Percentiles rank a stretch among this genome's conserved stretches.
These are phyloP conservation scores for Trichoderma asperellum DNA, from an alignment of 2,329 filamentous ascomycete genomes.

Conservation along the genomic window DNA sequence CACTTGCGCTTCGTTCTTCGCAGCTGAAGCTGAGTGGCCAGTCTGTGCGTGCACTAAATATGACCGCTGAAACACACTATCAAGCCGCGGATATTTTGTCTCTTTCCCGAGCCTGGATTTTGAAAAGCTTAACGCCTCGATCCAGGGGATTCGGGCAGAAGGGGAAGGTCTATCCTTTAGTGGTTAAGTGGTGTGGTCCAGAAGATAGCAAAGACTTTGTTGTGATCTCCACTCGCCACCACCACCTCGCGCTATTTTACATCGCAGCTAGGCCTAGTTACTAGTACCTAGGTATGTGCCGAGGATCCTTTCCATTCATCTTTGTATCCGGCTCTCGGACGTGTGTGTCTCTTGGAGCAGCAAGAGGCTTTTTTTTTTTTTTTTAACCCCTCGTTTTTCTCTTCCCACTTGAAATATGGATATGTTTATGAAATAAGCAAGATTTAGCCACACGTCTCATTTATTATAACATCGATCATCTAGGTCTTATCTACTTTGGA, in stretches of 20 bases:
- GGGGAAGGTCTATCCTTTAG: constrained; percentile 9
- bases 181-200: neutral
- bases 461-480: neutral
- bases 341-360: neutral
- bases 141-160: constrained; percentile 15
- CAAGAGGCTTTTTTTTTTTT: neutral
- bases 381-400: too few relatives aligned
- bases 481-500: neutral
- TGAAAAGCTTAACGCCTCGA: constrained; percentile 20
- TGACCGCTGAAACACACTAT: constrained; percentile 19
- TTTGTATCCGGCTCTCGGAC: neutral
- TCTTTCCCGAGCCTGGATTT: neutral
- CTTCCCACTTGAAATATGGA: neutral
- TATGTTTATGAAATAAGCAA: too few relatives aligned
- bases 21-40: constrained; percentile 6
- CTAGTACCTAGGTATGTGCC: neutral
- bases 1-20: constrained; percentile 1
- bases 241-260: neutral
- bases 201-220: neutral
- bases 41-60: constrained; percentile 14
- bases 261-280: constrained; percentile 1
- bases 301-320: neutral
- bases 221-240: constrained; percentile 8
- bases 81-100: constrained; percentile 12
- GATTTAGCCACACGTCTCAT: neutral